Conservation (phyloP, 352 stramenopile genomes). For the Phytophthora meadii region DNA sequence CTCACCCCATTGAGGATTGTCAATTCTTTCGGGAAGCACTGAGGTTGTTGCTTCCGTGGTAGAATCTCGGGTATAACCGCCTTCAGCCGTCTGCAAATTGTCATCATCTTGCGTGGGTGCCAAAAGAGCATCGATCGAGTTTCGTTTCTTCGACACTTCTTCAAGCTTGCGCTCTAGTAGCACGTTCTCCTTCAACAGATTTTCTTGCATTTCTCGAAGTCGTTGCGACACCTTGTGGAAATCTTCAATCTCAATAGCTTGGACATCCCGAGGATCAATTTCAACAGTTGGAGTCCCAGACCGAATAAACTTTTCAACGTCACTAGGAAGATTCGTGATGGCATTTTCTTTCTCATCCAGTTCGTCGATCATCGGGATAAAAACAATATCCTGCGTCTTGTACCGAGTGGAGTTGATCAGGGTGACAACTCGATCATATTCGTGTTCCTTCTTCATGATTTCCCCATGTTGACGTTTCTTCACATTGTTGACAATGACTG, state of each 20-base stretch:
- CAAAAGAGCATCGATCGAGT: background rate
- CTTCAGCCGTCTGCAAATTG: too few relatives aligned
- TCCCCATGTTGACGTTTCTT: slow-evolving; percentile 19
- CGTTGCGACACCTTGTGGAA: slow-evolving; percentile 8
- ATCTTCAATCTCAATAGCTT: slow-evolving; percentile 5
- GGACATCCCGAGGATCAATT: background rate
- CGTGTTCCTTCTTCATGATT: slow-evolving; percentile 12
- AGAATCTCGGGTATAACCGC: too few relatives aligned
- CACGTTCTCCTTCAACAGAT: background rate
- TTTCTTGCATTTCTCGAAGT: background rate
- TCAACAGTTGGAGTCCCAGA: background rate
- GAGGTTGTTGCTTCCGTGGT: too few relatives aligned
- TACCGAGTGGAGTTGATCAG: slow-evolving; percentile 15
- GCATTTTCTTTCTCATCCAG: slow-evolving; percentile 20
- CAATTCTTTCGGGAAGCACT: too few relatives aligned
- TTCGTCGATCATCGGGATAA: slow-evolving; percentile 21
- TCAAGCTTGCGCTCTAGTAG: background rate
- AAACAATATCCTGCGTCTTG: slow-evolving; percentile 9
- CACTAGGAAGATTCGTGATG: background rate
- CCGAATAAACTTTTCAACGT: slow-evolving; percentile 4
- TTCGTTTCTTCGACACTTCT: background rate
- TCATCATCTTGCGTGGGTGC: too few relatives aligned
- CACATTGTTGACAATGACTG: slow-evolving; percentile 30
- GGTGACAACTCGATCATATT: slow-evolving; percentile 12
- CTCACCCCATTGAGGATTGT: too few relatives aligned